These are phyloP conservation scores for Stellera chamaejasme DNA, from an alignment of 345 rosid species.

Conservation along the genomic window DNA sequence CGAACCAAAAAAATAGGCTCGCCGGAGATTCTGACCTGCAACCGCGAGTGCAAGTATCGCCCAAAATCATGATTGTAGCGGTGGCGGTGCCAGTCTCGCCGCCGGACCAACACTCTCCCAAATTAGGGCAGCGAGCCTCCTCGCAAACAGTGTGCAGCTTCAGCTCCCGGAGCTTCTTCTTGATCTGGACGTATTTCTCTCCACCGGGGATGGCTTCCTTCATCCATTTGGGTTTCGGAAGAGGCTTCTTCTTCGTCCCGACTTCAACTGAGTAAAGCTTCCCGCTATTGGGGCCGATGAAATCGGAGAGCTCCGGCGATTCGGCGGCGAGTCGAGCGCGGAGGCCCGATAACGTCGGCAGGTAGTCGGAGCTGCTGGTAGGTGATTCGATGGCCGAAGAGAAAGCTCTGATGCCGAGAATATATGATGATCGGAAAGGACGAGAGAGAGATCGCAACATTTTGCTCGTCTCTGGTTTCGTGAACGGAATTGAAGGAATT, in stretches of 20 bases:
- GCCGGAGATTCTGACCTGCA: constrained; percentile 49
- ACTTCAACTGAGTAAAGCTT: constrained; percentile 79
- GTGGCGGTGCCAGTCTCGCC: constrained; percentile 99
- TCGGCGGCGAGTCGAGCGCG: constrained; percentile 82
- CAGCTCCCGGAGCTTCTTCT: constrained; percentile 82
- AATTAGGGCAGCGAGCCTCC: constrained; percentile 92
- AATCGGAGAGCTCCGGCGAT: constrained; percentile 58
- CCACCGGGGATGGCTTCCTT: constrained; percentile 88
- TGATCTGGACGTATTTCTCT: constrained; percentile 92
- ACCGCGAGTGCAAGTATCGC: constrained; percentile 95
- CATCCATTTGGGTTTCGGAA: constrained; percentile 99
- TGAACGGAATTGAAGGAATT: no score
- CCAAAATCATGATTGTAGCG: constrained; percentile 92
- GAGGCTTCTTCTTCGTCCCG: constrained; percentile 90
- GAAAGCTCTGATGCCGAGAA: constrained; percentile 16
- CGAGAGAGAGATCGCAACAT: constrained; percentile 19
- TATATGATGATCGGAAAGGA: constrained; percentile 20
- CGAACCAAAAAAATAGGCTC: not conserved
- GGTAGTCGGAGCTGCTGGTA: constrained; percentile 27
- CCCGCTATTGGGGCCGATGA: constrained; percentile 32
- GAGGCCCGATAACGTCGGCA: constrained; percentile 59
- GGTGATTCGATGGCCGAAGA: constrained; percentile 33
- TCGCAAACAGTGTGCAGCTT: constrained; percentile 98
- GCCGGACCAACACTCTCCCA: constrained; percentile 99
- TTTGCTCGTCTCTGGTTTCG: no score